Evolutionary conservation across 1,284 basidiomycete genomes (phyloP).

Genomic region (Lentinula novae-zelandiae): DNA sequence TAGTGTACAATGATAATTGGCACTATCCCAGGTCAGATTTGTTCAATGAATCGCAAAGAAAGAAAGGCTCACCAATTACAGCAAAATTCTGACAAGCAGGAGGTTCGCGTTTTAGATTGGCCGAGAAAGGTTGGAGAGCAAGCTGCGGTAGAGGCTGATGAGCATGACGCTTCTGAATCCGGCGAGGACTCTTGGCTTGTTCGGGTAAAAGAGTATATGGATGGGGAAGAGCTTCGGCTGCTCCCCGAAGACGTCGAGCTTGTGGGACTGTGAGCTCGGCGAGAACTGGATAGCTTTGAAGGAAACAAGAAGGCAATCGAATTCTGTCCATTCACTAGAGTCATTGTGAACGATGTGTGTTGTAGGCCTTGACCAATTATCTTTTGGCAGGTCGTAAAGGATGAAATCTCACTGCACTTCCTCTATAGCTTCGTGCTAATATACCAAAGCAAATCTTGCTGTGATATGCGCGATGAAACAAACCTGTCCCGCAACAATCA

Average conservation of each 20-base stretch:
- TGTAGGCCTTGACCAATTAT: neutral
- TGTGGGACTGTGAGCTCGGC: neutral
- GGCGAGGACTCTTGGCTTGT: neutral
- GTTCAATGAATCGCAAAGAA: neutral
- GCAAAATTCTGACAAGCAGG: constrained; percentile 1
- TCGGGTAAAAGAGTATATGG: neutral
- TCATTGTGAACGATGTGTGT: neutral
- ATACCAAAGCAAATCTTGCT: constrained; percentile 2
- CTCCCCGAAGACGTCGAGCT: neutral
- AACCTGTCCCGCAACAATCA: constrained; percentile 1
- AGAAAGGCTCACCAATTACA: constrained; percentile 10
- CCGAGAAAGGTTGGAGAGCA: constrained; percentile 11
- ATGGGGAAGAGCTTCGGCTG: neutral
- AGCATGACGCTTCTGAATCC: neutral
- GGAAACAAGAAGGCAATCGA: neutral
- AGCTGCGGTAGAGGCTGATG: neutral
- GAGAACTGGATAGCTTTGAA: neutral
- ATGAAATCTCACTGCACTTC: neutral
- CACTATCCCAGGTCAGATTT: constrained; percentile 5
- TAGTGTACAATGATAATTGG: constrained; percentile 11
- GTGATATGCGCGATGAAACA: neutral
- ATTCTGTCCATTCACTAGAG: neutral
- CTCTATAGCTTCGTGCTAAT: neutral
- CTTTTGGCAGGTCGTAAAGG: neutral
- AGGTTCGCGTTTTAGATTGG: neutral